Base-by-base conservation (phyloP, 441 rosid species). In the Adansonia madagascariensis region DNA sequence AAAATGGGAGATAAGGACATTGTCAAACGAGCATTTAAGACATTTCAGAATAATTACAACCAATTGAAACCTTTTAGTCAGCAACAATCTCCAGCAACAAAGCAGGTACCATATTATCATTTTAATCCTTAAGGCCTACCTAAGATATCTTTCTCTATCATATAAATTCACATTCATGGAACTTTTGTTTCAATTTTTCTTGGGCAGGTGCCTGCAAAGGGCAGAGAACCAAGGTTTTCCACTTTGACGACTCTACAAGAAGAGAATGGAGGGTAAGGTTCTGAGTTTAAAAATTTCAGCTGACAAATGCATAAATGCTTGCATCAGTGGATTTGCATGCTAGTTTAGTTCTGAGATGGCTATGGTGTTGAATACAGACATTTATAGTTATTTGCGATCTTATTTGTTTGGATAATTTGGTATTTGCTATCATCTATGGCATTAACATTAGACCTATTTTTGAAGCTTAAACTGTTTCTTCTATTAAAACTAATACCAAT, bases 1-100 rank as follows among this genome's bases (percentile, higher is more conserved):
- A 89, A 84, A 80, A 96, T 96, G 99, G 95, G 94, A 14, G 98
- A 95, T 82, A 95, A 95, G 82, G 99, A 96, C 84, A 94, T 91
- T 76, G 93, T 96, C 14, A 94, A 88, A 80, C 91, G 96, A 56
- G 98, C 97, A 11, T 96, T 96, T 74, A 94, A 91, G 83, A 81
- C 97, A 22, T 96, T 96, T 79, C 97, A 90, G 77, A 91, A 81
- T 78, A 88, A 84, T 86, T 83, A 74, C 14, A 83, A 79, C 73
- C 89, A 84, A 63, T 79, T 82, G 57, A 86, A 79, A 78, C 77
- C 86, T 46, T 85, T 92, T 39, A 65, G 74, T 0, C 85, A 84
- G 18, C 90, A 82, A 73, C 82, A 74, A 83, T 81, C 89, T 76
- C 44, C 88, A 56, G 78, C 80, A 31, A 72, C 83, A 73, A 89